phyloP scores from a whole-genome alignment of 2,329 filamentous ascomycete species.

The Fusarium devonianum region DNA sequence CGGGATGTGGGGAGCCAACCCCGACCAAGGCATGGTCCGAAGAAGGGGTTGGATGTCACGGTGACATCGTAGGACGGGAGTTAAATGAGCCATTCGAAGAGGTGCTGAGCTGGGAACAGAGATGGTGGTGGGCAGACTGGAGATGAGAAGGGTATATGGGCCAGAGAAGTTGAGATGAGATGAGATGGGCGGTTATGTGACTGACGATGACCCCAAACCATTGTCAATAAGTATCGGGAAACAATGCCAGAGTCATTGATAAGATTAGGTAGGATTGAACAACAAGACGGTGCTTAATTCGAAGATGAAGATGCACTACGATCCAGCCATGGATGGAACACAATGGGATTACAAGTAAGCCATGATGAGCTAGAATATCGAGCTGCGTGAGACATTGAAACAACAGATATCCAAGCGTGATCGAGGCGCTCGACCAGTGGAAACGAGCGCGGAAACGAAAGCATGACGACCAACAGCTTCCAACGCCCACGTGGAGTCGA shows the following conservation, averaged over 20 bases:
- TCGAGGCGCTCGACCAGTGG: constrained; percentile 26
- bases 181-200: too few species aligned
- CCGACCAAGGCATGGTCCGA: constrained; percentile 6
- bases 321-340: constrained; percentile 3
- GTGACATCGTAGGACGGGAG: constrained; percentile 24
- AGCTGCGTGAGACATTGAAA: constrained; percentile 23
- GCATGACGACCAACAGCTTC: too few species aligned
- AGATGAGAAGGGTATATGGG: constrained; percentile 3
- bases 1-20: constrained; percentile 19
- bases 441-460: too few species aligned
- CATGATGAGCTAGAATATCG: constrained; percentile 17
- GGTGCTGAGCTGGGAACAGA: constrained; percentile 10
- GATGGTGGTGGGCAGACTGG: constrained; percentile 9
- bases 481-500: constrained; percentile 38
- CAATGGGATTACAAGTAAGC: constrained; percentile 20
- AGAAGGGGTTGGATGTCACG: constrained; percentile 22
- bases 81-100: constrained; percentile 13
- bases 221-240: constrained; percentile 10
- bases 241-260: constrained; percentile 26
- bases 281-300: too few species aligned
- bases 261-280: too few species aligned
- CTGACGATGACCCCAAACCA: background rate
- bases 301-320: constrained; percentile 7
- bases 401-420: background rate
- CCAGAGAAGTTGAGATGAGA: constrained; percentile 5